Evolutionary conservation across 441 rosid species (phyloP).

Genomic region (Macaranga tanarius): DNA sequence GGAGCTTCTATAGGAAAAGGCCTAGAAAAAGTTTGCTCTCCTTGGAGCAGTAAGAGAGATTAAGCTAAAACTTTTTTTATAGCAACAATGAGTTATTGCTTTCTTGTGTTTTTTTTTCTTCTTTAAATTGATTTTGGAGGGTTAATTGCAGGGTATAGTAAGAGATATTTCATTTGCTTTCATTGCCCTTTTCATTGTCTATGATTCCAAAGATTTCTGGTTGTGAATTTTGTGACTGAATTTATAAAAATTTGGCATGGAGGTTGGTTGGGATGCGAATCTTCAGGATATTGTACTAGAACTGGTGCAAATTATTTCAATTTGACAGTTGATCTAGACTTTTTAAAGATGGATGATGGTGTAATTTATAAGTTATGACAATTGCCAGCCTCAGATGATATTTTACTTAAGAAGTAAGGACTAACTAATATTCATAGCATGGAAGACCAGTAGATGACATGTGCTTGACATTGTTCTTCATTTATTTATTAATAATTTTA

Average conservation of each 20-base stretch:
- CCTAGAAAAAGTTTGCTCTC: constrained; percentile 51
- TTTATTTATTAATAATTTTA: too few species aligned
- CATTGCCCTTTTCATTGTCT: not conserved
- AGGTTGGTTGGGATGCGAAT: not conserved
- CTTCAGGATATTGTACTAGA: not conserved
- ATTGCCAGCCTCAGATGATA: too few species aligned
- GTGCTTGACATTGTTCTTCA: too few species aligned
- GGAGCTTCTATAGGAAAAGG: constrained; percentile 41
- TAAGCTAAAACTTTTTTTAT: not conserved
- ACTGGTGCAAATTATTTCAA: too few species aligned
- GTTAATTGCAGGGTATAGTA: constrained; percentile 1
- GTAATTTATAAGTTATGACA: too few species aligned
- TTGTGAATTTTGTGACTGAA: not conserved
- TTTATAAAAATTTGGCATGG: not conserved
- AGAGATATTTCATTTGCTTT: not conserved
- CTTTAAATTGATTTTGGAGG: not conserved
- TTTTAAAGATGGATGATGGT: too few species aligned
- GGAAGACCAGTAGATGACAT: too few species aligned
- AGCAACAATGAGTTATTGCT: not conserved
- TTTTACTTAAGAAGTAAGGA: too few species aligned
- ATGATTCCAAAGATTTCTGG: not conserved
- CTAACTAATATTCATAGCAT: not conserved
- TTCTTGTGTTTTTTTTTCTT: not conserved
- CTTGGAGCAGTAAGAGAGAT: constrained; percentile 36
- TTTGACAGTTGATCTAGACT: too few species aligned